Evolutionary conservation across 192 early-diverging fungal genomes (phyloP).

Genomic region (Coemansia sp.): DNA sequence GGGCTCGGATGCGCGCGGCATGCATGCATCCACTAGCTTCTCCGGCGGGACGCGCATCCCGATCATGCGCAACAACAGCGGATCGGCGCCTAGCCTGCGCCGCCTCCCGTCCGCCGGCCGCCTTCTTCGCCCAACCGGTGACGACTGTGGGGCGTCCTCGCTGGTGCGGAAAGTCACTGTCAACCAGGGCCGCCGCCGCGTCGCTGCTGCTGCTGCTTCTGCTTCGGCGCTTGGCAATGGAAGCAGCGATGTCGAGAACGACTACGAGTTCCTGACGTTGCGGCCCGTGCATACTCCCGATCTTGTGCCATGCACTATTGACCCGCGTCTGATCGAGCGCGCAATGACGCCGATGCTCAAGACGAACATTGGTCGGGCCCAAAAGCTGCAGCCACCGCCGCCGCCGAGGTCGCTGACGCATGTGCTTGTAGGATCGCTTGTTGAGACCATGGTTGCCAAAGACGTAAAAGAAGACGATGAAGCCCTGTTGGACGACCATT

Average conservation of each 20-base stretch:
- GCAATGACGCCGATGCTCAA: conserved; percentile 57
- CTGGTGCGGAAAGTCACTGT: not conserved
- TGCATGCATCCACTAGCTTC: not conserved
- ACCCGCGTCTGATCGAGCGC: conserved; percentile 47
- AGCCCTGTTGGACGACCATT: not conserved
- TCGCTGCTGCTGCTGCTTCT: not conserved
- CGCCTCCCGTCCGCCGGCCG: not conserved
- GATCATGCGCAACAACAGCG: not conserved
- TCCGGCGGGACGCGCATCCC: conserved; percentile 3
- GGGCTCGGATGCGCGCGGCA: conserved; percentile 2
- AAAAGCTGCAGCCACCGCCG: not conserved
- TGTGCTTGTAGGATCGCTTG: conserved; percentile 8
- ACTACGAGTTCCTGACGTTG: conserved; percentile 47
- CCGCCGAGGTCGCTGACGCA: conserved; percentile 1
- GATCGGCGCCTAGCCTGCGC: not conserved
- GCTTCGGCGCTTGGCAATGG: not conserved
- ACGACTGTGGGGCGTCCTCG: not conserved
- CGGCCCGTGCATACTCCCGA: conserved; percentile 54
- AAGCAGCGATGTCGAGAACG: not conserved
- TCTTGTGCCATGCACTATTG: conserved; percentile 44
- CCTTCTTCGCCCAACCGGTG: not conserved
- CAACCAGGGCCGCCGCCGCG: not conserved
- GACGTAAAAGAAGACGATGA: too few species aligned
- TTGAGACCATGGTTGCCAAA: not conserved
- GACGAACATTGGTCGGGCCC: conserved; percentile 20